Percentiles rank a stretch among this genome's conserved stretches.
These are phyloP conservation scores for Voacanga thouarsii DNA, from an alignment of 257 asterid species.

Conservation along the genomic window DNA sequence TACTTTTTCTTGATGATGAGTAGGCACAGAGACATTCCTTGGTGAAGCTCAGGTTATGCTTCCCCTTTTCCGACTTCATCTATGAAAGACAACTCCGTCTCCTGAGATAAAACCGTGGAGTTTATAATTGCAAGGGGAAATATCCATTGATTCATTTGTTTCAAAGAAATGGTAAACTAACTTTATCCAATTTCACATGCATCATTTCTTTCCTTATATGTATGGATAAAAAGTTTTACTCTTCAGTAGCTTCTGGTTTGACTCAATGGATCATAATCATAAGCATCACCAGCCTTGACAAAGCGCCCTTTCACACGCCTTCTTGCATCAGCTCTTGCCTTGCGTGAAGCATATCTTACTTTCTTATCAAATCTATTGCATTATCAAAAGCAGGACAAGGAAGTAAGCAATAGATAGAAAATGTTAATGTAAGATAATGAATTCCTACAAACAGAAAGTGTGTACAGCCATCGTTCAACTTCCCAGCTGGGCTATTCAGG, in stretches of 20 bases:
- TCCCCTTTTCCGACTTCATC: slow-evolving; percentile 9
- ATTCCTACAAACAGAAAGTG: not conserved
- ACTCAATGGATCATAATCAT: slow-evolving; percentile 81
- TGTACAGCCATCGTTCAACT: not conserved
- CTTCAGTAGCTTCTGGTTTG: slow-evolving; percentile 73
- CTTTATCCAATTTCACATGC: slow-evolving; percentile 7
- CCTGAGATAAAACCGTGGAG: slow-evolving; percentile 15
- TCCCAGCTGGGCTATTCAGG: not conserved
- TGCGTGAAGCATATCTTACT: slow-evolving; percentile 88
- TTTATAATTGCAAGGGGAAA: slow-evolving; percentile 3
- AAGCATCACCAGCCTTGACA: slow-evolving; percentile 89
- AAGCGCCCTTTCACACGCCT: slow-evolving; percentile 95
- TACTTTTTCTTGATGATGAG: slow-evolving; percentile 1
- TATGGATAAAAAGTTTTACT: slow-evolving; percentile 8
- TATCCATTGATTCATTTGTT: not conserved
- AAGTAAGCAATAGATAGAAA: slow-evolving; percentile 2
- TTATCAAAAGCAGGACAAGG: slow-evolving; percentile 5
- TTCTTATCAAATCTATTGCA: slow-evolving; percentile 75
- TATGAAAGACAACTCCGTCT: slow-evolving; percentile 10
- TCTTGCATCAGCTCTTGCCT: slow-evolving; percentile 95
- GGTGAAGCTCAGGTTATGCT: slow-evolving; percentile 8
- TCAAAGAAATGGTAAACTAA: slow-evolving; percentile 3
- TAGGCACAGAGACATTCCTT: not conserved
- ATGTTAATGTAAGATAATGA: not conserved
- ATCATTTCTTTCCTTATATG: slow-evolving; percentile 19